Conservation (phyloP, 208 protist genomes). For the Leishmania martiniquensis region DNA sequence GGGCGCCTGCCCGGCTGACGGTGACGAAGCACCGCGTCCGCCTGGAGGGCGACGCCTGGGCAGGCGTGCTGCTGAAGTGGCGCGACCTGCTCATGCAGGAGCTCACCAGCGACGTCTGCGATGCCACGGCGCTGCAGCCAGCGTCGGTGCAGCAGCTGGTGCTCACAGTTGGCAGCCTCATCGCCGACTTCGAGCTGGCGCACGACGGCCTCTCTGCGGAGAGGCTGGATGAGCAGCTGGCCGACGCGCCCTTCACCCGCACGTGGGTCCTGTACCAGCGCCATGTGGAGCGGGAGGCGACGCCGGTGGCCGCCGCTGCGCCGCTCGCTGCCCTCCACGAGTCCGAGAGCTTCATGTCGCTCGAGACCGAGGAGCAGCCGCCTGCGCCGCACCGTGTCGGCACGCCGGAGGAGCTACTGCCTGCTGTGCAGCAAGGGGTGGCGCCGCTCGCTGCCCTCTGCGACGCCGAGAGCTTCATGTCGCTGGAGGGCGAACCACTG, state of each 20-base stretch:
- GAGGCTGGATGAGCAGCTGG: neutral
- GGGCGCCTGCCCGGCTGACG: neutral
- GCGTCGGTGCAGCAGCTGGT: constrained; percentile 6
- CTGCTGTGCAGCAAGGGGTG: too few relatives aligned
- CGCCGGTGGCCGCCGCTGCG: neutral
- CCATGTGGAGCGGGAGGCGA: neutral
- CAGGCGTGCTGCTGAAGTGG: constrained; percentile 28
- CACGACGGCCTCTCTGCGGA: constrained; percentile 10
- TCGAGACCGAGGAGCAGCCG: constrained; percentile 6
- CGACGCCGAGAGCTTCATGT: too few relatives aligned
- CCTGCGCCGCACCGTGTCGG: neutral
- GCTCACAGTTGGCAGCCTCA: neutral
- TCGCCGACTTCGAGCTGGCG: constrained; percentile 2
- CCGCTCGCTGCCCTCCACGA: too few relatives aligned
- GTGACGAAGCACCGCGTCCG: constrained; percentile 39
- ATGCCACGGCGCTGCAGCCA: neutral
- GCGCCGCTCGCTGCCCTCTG: too few relatives aligned
- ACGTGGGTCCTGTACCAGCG: constrained; percentile 7
- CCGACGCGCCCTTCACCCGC: neutral
- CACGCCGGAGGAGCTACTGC: constrained; percentile 7
- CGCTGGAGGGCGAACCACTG: too few relatives aligned
- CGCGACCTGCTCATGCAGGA: constrained; percentile 6
- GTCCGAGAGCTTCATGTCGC: neutral
- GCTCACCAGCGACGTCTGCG: constrained; percentile 1
- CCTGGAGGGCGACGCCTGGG: constrained; percentile 49